These are phyloP conservation scores for Penicillium freii DNA, from an alignment of 2,329 filamentous ascomycete genomes.

Conservation along the genomic window DNA sequence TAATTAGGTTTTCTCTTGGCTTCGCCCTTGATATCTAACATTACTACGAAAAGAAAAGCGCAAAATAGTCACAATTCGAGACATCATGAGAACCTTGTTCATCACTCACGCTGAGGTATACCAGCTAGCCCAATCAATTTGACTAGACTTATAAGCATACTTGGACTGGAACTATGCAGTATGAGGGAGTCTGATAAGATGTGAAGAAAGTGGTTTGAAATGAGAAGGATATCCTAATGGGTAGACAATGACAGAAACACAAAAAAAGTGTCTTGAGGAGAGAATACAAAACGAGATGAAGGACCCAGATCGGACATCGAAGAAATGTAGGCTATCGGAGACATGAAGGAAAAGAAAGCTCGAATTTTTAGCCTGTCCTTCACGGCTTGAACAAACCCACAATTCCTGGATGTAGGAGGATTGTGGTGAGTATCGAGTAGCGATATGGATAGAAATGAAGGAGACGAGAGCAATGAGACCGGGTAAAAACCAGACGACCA, in stretches of 20 bases:
- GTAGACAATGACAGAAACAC: conserved; percentile 18
- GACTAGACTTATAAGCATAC: not conserved
- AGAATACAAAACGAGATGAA: conserved; percentile 6
- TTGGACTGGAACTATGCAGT: not conserved
- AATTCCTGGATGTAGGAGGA: not conserved
- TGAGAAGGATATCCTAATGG: conserved; percentile 30
- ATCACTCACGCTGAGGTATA: not conserved
- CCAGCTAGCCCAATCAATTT: not conserved
- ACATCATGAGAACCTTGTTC: not conserved
- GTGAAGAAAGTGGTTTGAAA: conserved; percentile 19
- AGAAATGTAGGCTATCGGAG: not conserved
- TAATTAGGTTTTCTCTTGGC: not conserved
- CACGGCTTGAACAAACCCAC: not conserved
- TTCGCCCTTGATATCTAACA: not conserved
- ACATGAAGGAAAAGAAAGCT: not conserved
- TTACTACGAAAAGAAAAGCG: not conserved
- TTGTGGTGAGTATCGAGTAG: not conserved
- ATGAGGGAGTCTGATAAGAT: conserved; percentile 1
- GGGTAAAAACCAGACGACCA: conserved; percentile 6
- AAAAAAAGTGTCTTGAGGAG: conserved; percentile 7
- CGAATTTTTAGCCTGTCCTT: not conserved
- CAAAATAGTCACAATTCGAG: not conserved
- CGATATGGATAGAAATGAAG: not conserved
- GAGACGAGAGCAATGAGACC: not conserved
- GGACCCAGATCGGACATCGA: not conserved